phyloP scores from a whole-genome alignment of 148 eudicot genomes.

The Vaccinium macrocarpon region DNA sequence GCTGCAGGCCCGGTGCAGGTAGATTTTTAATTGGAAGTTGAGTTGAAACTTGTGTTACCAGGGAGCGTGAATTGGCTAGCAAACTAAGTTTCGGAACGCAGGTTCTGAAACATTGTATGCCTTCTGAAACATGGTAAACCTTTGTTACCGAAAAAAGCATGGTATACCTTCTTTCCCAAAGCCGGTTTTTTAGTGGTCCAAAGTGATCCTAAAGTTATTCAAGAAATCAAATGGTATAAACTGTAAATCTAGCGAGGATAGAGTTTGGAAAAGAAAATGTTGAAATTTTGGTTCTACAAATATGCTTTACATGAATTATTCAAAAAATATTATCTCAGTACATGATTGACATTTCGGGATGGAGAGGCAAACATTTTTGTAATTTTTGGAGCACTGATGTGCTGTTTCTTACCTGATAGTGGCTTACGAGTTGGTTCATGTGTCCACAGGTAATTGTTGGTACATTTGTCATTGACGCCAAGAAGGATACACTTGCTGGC shows the following conservation, averaged over 20 bases:
- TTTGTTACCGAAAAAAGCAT: background rate
- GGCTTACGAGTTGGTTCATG: slow-evolving; percentile 5
- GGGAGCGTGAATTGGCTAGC: background rate
- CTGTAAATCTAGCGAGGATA: background rate
- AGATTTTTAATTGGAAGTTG: slow-evolving; percentile 3
- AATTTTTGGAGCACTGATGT: background rate
- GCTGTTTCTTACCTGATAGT: slow-evolving; percentile 1
- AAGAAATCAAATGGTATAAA: background rate
- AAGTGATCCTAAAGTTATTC: background rate
- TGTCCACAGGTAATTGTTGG: slow-evolving; percentile 65
- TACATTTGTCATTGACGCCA: slow-evolving; percentile 59
- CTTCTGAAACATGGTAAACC: too few relatives aligned
- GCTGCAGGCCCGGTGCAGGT: slow-evolving; percentile 84
- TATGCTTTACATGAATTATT: background rate
- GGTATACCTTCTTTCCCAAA: background rate
- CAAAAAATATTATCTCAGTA: background rate
- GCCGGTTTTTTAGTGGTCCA: background rate
- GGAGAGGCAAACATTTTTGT: background rate
- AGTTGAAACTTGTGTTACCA: background rate
- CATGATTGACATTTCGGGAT: background rate
- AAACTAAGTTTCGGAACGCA: background rate
- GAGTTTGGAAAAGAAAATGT: background rate
- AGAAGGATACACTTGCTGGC: slow-evolving; percentile 44
- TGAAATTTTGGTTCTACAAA: background rate
- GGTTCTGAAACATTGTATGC: background rate